Evolutionary conservation across 2,329 filamentous ascomycete genomes (phyloP).

Genomic region (Fusarium sp.): DNA sequence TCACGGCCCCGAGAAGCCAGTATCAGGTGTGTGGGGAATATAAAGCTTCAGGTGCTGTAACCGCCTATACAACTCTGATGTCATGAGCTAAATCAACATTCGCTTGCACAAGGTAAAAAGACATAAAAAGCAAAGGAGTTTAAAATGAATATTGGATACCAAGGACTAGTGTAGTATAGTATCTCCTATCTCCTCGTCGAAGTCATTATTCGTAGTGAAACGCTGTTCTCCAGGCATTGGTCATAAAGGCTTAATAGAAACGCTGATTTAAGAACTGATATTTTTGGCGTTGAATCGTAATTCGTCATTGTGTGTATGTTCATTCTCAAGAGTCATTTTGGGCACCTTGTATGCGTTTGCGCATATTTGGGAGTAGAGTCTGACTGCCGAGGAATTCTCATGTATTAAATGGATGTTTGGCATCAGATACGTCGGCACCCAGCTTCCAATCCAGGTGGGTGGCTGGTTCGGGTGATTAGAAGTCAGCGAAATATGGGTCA

Average conservation of each 20-base stretch:
- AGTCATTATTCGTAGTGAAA: conserved; percentile 18
- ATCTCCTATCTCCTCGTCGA: background rate
- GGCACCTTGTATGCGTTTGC: background rate
- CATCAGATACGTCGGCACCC: background rate
- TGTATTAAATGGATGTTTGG: background rate
- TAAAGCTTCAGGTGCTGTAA: background rate
- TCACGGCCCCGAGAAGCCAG: background rate
- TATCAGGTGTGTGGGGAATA: background rate
- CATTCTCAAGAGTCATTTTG: background rate
- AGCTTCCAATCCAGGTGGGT: background rate
- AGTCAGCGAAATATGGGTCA: conserved; percentile 76
- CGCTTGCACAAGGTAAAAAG: background rate
- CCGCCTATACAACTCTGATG: background rate
- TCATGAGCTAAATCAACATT: background rate
- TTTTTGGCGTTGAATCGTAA: conserved; percentile 17
- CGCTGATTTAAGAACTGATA: conserved; percentile 8
- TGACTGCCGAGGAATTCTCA: background rate
- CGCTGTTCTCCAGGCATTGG: conserved; percentile 22
- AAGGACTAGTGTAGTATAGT: background rate
- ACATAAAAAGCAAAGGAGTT: conserved; percentile 4
- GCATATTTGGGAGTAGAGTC: background rate
- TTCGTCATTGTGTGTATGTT: conserved; percentile 6
- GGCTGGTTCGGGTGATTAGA: conserved; percentile 46
- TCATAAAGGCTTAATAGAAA: conserved; percentile 8
- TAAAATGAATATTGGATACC: background rate